Base-by-base conservation (phyloP, 2,329 filamentous ascomycete species). In the Escovopsis weberi region DNA sequence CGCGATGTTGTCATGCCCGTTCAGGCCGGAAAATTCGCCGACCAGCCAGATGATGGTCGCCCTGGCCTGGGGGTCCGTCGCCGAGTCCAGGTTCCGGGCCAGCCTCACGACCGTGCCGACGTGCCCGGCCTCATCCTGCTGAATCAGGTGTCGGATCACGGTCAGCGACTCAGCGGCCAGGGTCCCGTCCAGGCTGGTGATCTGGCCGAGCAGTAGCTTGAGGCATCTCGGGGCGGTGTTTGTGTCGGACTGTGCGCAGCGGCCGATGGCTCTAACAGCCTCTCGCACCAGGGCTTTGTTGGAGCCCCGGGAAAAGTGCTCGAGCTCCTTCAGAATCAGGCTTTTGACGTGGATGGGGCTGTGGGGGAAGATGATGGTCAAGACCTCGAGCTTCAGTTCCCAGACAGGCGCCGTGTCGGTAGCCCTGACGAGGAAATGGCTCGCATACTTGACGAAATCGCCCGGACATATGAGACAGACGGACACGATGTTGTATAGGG, bases 41-140 rank as follows among this genome's bases (percentile, higher is more conserved):
- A 96, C 88, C 1, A 98, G 75, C 91, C 91, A 98, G 52, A 98
- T 83, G 48, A 98, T 95, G 40, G 85, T 94, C 3, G 91, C 91
- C 50, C 91, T 75, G 4, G 91, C 91, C 47, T 87, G 82, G 1
- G 91, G 80, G 47, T 91, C 88, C 0, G 83, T 85, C 2, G 87
- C 85, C 4, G 82, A 83, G 55, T 95, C 91, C 2, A 98, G 74
- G 47, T 94, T 88, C 61, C 87, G 91, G 6, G 91, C 91, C 39
- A 98, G 66, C 38, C 86, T 76, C 32, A 96, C 77, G 1, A 96
- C 87, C 0, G 91, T 98, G 36, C 80, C 82, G 10, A 78, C 73
- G 57, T 98, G 91, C 4, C 78, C 78, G 26, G 75, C 65, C 0
- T 89, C 86, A 48, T 94, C 80, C 53, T 93, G 85, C 57, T 98